Conservation (phyloP, 164 flowering plant genomes). For the Chloranthus sessilifolius region DNA sequence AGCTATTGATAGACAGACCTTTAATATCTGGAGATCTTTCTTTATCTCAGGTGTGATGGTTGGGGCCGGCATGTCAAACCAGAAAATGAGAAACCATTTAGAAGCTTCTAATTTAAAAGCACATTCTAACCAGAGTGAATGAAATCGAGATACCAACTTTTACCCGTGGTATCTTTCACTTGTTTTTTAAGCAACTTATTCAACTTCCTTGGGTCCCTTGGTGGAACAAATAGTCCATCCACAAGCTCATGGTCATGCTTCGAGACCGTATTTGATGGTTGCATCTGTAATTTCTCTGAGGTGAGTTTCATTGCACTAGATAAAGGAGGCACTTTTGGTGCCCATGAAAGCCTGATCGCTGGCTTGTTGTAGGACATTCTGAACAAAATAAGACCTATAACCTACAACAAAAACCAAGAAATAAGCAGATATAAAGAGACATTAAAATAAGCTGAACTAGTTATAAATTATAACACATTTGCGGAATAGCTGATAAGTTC, state of each 20-base stretch:
- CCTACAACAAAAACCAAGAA: too few species aligned
- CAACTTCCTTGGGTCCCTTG: constrained; percentile 64
- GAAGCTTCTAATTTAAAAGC: not conserved
- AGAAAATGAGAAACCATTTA: constrained; percentile 7
- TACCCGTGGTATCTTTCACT: constrained; percentile 73
- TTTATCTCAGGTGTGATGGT: constrained; percentile 77
- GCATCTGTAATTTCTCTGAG: constrained; percentile 8
- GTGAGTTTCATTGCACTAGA: constrained; percentile 14
- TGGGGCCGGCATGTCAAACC: constrained; percentile 97
- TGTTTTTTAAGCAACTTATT: constrained; percentile 61
- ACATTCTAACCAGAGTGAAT: not conserved
- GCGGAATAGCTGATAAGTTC: too few species aligned
- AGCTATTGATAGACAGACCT: too few species aligned
- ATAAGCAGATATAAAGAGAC: too few species aligned
- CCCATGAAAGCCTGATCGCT: constrained; percentile 56
- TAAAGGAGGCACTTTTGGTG: constrained; percentile 44
- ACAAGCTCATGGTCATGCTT: constrained; percentile 51
- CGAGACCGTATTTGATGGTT: constrained; percentile 23
- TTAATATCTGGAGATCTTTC: constrained; percentile 72
- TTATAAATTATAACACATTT: too few species aligned
- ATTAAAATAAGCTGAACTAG: too few species aligned
- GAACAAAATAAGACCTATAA: too few species aligned
- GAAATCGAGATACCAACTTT: constrained; percentile 40
- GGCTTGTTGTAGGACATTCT: constrained; percentile 34
- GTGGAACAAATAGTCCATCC: constrained; percentile 79